phyloP scores from a whole-genome alignment of 768 basidiomycete species.

The Lyophyllum atratum region DNA sequence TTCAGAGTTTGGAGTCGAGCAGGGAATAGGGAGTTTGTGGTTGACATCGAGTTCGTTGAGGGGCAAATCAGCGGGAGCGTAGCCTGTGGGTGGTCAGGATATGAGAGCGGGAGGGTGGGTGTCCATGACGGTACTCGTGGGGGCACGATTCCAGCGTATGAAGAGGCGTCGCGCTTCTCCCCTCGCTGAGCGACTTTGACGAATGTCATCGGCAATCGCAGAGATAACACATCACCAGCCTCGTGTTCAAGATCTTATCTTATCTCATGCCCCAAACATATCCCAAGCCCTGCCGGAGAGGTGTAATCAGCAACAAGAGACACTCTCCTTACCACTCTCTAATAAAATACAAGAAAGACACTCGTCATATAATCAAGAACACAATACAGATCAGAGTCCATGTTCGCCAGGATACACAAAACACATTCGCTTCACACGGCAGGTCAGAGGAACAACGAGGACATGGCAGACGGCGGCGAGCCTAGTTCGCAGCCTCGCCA shows the following conservation, averaged over 20 bases:
- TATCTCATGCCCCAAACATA: no score
- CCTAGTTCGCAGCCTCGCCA: not conserved
- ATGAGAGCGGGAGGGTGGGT: slow-evolving; percentile 44
- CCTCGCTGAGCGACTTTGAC: slow-evolving; percentile 70
- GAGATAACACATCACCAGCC: no score
- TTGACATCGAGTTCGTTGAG: slow-evolving; percentile 42
- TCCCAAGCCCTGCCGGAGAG: no score
- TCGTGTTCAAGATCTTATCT: no score
- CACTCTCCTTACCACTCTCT: no score
- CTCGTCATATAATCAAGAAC: no score
- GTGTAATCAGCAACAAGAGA: no score
- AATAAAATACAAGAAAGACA: no score
- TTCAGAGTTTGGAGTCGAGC: slow-evolving; percentile 53
- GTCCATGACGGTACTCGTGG: slow-evolving; percentile 46
- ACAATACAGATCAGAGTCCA: no score
- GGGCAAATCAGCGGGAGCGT: slow-evolving; percentile 43
- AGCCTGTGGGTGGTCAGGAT: slow-evolving; percentile 60
- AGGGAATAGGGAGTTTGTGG: slow-evolving; percentile 50
- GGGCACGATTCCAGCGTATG: slow-evolving; percentile 70
- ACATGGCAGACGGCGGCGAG: not conserved
- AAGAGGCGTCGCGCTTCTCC: slow-evolving; percentile 64
- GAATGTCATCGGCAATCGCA: no score
- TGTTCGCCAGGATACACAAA: not conserved
- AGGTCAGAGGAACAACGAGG: no score
- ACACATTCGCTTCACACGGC: no score